phyloP scores from a whole-genome alignment of 2,329 filamentous ascomycete genomes.

The Clonostachys sp. region DNA sequence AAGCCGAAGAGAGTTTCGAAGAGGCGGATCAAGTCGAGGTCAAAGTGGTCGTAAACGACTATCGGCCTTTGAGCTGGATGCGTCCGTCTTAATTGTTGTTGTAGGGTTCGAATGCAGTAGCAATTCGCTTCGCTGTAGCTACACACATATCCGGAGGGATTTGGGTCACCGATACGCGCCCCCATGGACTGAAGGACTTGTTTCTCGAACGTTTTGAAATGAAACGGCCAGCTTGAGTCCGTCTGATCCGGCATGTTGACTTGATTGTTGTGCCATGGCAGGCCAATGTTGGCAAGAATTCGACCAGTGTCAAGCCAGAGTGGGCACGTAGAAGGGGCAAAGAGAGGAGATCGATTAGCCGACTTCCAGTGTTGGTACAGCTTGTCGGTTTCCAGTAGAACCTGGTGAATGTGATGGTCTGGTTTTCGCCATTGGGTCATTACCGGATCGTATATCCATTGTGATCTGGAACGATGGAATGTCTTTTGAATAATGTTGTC shows the following conservation, averaged over 20 bases:
- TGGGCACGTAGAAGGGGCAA: neutral
- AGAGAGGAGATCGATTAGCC: neutral
- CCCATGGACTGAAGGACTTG: no score
- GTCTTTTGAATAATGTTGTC: no score
- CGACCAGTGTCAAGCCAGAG: constrained; percentile 1
- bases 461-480: no score
- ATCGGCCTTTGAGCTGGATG: neutral
- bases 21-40: no score
- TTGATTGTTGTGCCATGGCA: constrained; percentile 1
- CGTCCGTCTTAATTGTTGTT: neutral
- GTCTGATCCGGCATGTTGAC: neutral
- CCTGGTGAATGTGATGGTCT: no score
- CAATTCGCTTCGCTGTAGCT: neutral
- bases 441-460: no score
- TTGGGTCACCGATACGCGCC: no score
- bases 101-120: constrained; percentile 1
- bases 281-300: neutral
- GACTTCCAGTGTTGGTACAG: no score
- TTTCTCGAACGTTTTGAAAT: neutral
- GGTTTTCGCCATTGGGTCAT: no score
- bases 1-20: no score
- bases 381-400: no score
- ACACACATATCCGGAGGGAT: neutral
- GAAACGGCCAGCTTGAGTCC: neutral
- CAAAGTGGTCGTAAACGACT: neutral